phyloP scores from a whole-genome alignment of 2,329 filamentous ascomycete species.

The Chrysosphaeria jannelii region DNA sequence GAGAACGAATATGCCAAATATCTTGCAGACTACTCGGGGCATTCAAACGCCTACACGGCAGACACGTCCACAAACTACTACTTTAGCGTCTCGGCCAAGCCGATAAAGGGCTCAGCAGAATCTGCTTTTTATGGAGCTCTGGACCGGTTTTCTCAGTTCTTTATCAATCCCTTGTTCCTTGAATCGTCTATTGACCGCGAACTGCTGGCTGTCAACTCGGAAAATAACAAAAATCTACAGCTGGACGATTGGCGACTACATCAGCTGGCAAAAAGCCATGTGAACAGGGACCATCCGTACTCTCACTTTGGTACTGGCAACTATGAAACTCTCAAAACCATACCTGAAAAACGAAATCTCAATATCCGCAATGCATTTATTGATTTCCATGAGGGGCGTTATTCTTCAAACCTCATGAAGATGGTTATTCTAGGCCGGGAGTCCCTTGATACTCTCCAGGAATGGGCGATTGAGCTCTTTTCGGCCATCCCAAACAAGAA shows the following conservation, averaged over 20 bases:
- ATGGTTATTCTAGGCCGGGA: slow-evolving; percentile 63
- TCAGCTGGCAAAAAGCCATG: slow-evolving; percentile 67
- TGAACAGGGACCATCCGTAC: slow-evolving; percentile 65
- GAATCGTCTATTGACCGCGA: slow-evolving; percentile 65
- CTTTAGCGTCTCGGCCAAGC: slow-evolving; percentile 73
- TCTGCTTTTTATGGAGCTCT: slow-evolving; percentile 47
- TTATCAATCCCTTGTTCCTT: slow-evolving; percentile 64
- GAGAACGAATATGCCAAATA: slow-evolving; percentile 94
- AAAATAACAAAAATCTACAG: slow-evolving; percentile 94
- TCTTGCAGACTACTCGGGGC: slow-evolving; percentile 63
- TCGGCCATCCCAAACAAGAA: slow-evolving; percentile 57
- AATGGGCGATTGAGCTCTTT: slow-evolving; percentile 65
- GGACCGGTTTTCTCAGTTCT: slow-evolving; percentile 84
- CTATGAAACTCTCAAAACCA: slow-evolving; percentile 55
- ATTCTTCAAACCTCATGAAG: slow-evolving; percentile 87
- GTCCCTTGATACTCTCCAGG: slow-evolving; percentile 48
- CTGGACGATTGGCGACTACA: slow-evolving; percentile 67
- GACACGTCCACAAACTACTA: slow-evolving; percentile 91
- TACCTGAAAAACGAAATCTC: slow-evolving; percentile 48
- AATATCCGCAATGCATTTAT: slow-evolving; percentile 80
- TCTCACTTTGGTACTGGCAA: slow-evolving; percentile 83
- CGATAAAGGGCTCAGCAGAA: slow-evolving; percentile 19
- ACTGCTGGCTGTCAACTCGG: slow-evolving; percentile 67
- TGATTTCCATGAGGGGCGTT: slow-evolving; percentile 65
- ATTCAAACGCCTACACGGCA: slow-evolving; percentile 85